Evolutionary conservation across 73 alveolate genomes (phyloP).

Genomic region (Tetrahymena elliotti): DNA sequence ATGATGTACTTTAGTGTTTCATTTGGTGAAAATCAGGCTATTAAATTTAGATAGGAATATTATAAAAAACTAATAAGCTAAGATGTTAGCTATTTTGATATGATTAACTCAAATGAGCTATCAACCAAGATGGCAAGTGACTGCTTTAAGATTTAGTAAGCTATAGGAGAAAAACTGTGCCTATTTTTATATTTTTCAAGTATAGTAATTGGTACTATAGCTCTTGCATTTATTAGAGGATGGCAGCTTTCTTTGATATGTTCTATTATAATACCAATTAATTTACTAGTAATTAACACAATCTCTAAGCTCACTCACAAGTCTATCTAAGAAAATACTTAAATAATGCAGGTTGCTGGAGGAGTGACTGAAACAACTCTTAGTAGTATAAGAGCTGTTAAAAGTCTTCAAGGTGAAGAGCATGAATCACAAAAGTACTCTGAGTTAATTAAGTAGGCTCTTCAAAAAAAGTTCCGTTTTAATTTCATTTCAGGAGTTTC

Average conservation of each 20-base stretch:
- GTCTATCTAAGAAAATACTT: neutral
- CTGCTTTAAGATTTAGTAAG: neutral
- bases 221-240: neutral
- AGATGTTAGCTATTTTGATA: neutral
- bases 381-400: slow-evolving; percentile 54
- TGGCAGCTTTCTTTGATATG: neutral
- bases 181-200: neutral
- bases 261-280: neutral
- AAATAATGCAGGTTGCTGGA: slow-evolving; percentile 29
- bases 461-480: slow-evolving; percentile 1
- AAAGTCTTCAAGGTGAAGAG: slow-evolving; percentile 31
- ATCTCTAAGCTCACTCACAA: neutral
- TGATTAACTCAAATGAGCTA: neutral
- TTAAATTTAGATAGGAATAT: neutral
- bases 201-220: neutral
- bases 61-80: neutral
- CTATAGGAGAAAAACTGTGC: neutral
- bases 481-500: slow-evolving; percentile 9
- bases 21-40: neutral
- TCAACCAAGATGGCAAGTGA: neutral
- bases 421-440: slow-evolving; percentile 3
- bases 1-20: neutral
- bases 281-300: neutral
- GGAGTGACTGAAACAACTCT: slow-evolving; percentile 79
- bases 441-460: neutral